A percentile compares a stretch with the other conserved stretches of the same genome.
Evolutionary conservation across 1,284 basidiomycete species (phyloP).

Genomic region (Ustilago esculenta): DNA sequence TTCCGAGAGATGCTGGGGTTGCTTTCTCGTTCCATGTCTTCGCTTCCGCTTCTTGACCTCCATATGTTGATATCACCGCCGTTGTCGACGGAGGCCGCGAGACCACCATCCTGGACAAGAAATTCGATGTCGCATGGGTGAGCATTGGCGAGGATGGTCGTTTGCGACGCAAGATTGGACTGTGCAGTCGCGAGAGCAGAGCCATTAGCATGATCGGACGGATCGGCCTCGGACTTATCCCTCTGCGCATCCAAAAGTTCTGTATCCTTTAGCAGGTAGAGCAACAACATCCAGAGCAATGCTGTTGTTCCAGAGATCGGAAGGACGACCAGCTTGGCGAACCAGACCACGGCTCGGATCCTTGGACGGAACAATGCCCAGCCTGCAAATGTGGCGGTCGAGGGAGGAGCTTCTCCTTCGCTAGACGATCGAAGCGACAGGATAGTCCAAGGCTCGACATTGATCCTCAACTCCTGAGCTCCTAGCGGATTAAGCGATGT

Average conservation of each 20-base stretch:
- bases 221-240: constrained; percentile 68
- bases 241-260: constrained; percentile 86
- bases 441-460: constrained; percentile 81
- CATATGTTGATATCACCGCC: constrained; percentile 68
- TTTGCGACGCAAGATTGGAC: constrained; percentile 69
- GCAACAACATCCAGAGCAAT: constrained; percentile 79
- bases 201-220: constrained; percentile 31
- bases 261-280: constrained; percentile 90
- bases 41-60: neutral
- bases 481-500: constrained; percentile 79
- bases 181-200: constrained; percentile 55
- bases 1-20: constrained; percentile 11
- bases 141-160: constrained; percentile 78
- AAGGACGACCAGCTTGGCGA: constrained; percentile 81
- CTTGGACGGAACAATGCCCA: constrained; percentile 67
- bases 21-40: constrained; percentile 6
- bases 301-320: constrained; percentile 84
- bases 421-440: constrained; percentile 73
- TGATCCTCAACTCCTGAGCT: constrained; percentile 78
- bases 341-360: constrained; percentile 73
- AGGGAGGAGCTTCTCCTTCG: constrained; percentile 44
- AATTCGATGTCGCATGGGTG: constrained; percentile 84
- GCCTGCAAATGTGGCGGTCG: constrained; percentile 66
- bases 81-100: constrained; percentile 79
- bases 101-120: constrained; percentile 76